Conservation (phyloP, 768 basidiomycete species). For the Lactifluus hygrophoroides region DNA sequence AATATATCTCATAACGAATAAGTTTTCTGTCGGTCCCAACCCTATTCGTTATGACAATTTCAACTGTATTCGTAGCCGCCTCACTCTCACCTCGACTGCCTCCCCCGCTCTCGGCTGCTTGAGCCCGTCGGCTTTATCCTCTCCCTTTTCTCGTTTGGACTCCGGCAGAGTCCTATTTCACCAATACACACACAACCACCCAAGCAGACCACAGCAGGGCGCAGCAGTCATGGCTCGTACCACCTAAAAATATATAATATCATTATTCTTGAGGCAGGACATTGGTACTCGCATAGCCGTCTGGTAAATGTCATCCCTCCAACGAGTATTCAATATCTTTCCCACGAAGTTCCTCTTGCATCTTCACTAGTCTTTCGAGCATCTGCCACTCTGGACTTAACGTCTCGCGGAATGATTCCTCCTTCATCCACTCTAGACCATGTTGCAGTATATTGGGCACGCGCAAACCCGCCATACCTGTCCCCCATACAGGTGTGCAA, state of each 20-base stretch:
- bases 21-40: too few species aligned
- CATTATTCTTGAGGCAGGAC: conserved; percentile 9
- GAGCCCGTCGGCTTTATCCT: too few species aligned
- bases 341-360: conserved; percentile 34
- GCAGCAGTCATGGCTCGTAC: too few species aligned
- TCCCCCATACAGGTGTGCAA: conserved; percentile 65
- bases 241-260: conserved; percentile 13
- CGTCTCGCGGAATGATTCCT: conserved; percentile 36
- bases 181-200: too few species aligned
- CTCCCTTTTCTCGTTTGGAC: too few species aligned
- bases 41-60: too few species aligned
- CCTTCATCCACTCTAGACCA: conserved; percentile 62
- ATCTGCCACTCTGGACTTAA: conserved; percentile 44
- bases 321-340: conserved; percentile 48
- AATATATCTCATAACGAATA: too few species aligned
- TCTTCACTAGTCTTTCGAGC: conserved; percentile 47
- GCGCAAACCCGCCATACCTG: conserved; percentile 44
- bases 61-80: too few species aligned
- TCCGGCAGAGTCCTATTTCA: too few species aligned
- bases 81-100: too few species aligned
- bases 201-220: too few species aligned
- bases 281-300: not conserved
- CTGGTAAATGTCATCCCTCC: conserved; percentile 18
- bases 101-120: too few species aligned
- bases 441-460: conserved; percentile 73